Evolutionary conservation across 2,329 filamentous ascomycete genomes (phyloP).

Genomic region (Dryadomyces sulphureus): DNA sequence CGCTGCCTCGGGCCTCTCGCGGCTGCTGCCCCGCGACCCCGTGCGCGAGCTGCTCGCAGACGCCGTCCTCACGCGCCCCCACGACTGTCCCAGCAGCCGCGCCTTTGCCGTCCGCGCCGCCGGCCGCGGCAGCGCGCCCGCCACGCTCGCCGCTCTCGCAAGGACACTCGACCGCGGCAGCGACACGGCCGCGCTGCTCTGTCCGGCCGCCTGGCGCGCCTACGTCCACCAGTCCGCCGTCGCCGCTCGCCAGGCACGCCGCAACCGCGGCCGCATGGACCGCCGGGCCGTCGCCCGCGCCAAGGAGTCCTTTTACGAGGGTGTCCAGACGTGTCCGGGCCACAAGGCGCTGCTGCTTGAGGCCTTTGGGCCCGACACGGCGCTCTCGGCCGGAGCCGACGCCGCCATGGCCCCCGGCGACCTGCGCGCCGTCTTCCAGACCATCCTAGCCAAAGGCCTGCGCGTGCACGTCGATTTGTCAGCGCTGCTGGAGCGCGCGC

Average conservation of each 20-base stretch:
- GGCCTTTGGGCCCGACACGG: constrained; percentile 22
- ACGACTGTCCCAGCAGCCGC: constrained; percentile 28
- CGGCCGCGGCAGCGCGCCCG: constrained; percentile 26
- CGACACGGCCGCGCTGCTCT: constrained; percentile 19
- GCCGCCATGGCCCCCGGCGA: constrained; percentile 31
- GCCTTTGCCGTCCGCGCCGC: constrained; percentile 39
- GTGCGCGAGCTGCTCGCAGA: constrained; percentile 50
- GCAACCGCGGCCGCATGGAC: constrained; percentile 8
- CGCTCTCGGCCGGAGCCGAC: constrained; percentile 18
- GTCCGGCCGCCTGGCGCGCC: constrained; percentile 29
- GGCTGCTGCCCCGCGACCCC: constrained; percentile 56
- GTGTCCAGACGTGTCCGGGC: constrained; percentile 32
- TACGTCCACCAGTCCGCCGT: constrained; percentile 28
- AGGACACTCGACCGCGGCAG: constrained; percentile 27
- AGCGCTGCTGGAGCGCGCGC: constrained; percentile 6
- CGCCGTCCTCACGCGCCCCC: constrained; percentile 25
- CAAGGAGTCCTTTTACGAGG: constrained; percentile 33
- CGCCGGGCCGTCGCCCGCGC: constrained; percentile 12
- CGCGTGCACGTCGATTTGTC: constrained; percentile 12
- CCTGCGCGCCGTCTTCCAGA: constrained; percentile 25
- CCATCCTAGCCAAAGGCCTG: constrained; percentile 9
- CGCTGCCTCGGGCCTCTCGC: constrained; percentile 7
- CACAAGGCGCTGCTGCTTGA: constrained; percentile 35
- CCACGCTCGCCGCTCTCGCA: constrained; percentile 35
- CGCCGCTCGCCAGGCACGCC: constrained; percentile 11